Percentiles rank a stretch among this genome's conserved stretches.
Evolutionary conservation across 305 asterid genomes (phyloP).

Genomic region (Rubia tinctorum): DNA sequence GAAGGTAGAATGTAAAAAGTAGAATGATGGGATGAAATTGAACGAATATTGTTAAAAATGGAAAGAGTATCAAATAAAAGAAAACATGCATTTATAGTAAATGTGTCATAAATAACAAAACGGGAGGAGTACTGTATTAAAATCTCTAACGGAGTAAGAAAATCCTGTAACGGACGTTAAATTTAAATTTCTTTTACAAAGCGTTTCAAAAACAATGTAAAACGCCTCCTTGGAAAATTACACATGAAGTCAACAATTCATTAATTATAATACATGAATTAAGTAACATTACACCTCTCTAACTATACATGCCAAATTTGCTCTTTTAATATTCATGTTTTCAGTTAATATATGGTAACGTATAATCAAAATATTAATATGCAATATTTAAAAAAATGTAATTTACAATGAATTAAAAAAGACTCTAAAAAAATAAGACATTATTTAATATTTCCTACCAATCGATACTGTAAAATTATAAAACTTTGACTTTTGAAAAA

Average conservation of each 20-base stretch:
- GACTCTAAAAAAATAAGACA: no score
- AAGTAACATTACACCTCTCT: not conserved
- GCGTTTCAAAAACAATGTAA: no score
- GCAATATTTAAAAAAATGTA: not conserved
- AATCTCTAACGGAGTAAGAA: not conserved
- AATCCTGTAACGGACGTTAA: not conserved
- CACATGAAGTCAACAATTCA: not conserved
- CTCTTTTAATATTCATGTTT: not conserved
- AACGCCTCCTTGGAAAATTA: not conserved
- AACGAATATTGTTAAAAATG: no score
- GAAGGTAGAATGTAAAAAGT: no score
- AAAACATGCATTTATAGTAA: no score
- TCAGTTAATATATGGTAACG: not conserved
- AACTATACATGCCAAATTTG: not conserved
- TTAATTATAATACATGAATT: not conserved
- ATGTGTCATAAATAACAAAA: no score
- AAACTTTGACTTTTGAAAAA: not conserved
- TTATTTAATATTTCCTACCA: no score
- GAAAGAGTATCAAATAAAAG: no score
- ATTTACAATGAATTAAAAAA: no score
- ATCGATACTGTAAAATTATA: no score
- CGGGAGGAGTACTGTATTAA: no score
- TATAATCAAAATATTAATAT: not conserved
- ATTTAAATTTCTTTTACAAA: not conserved
- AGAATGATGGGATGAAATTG: no score